Evolutionary conservation across 495 filamentous ascomycete species (phyloP).

Genomic region (Monascus purpureus): DNA sequence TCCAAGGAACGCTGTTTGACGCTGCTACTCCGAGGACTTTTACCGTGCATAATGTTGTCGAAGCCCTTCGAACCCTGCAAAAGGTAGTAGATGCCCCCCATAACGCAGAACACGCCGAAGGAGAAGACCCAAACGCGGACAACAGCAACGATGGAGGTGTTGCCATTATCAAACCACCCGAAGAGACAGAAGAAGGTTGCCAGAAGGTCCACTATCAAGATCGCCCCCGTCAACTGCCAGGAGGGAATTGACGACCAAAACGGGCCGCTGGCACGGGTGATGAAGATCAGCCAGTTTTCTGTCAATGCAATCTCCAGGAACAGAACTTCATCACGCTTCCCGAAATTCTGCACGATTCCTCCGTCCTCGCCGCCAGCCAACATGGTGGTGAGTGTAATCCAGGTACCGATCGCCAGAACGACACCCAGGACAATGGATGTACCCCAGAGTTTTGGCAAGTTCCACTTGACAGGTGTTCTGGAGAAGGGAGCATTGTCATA

Average conservation of each 20-base stretch:
- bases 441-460: slow-evolving; percentile 83
- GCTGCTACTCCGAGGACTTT: slow-evolving; percentile 59
- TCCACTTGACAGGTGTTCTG: slow-evolving; percentile 83
- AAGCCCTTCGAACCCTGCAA: slow-evolving; percentile 63
- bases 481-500: slow-evolving; percentile 89
- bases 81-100: slow-evolving; percentile 56
- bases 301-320: slow-evolving; percentile 86
- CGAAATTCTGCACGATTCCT: slow-evolving; percentile 79
- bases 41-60: slow-evolving; percentile 87
- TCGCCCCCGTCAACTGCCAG: slow-evolving; percentile 62
- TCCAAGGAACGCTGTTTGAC: slow-evolving; percentile 63
- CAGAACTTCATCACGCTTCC: slow-evolving; percentile 65
- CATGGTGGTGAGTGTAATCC: slow-evolving; percentile 73
- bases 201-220: slow-evolving; percentile 65
- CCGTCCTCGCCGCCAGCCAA: slow-evolving; percentile 47
- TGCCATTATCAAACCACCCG: slow-evolving; percentile 57
- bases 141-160: slow-evolving; percentile 62
- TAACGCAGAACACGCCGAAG: slow-evolving; percentile 67
- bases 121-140: slow-evolving; percentile 85
- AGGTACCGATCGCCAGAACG: slow-evolving; percentile 68
- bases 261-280: slow-evolving; percentile 75
- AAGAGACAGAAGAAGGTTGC: slow-evolving; percentile 74
- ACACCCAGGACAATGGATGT: slow-evolving; percentile 73
- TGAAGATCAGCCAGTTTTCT: slow-evolving; percentile 95
- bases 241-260: slow-evolving; percentile 80